A percentile compares a stretch with the other conserved stretches of the same genome.
Conservation (phyloP, 2,329 filamentous ascomycete genomes). For the Erysiphe pulchra region DNA sequence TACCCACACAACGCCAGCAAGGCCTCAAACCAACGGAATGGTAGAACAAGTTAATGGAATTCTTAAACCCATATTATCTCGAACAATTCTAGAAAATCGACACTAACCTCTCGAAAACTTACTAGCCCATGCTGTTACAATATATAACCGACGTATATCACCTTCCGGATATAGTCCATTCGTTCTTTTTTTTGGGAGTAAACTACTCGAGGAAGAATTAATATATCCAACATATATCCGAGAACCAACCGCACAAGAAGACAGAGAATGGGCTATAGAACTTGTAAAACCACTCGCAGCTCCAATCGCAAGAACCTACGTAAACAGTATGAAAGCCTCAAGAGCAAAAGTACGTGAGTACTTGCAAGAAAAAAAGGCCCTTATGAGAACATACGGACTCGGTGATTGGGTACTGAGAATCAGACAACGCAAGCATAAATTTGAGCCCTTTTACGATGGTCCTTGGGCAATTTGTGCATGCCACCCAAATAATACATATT, state of each 20-base stretch:
- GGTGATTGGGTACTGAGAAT: no score
- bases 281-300: not conserved
- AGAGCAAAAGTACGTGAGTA: no score
- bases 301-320: no score
- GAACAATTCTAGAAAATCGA: not conserved
- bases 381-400: no score
- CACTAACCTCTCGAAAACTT: not conserved
- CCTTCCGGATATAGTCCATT: not conserved
- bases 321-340: no score
- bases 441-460: no score
- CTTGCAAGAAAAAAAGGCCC: no score
- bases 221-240: not conserved
- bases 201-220: not conserved
- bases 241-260: not conserved
- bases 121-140: not conserved
- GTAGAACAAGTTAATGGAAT: not conserved
- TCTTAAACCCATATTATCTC: not conserved
- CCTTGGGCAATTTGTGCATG: no score
- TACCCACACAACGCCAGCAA: no score
- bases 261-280: not conserved
- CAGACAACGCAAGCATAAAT: no score
- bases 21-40: no score
- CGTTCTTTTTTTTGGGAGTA: not conserved
- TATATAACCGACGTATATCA: not conserved
- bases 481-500: no score